These are phyloP conservation scores for Nadsonia fulvescens DNA, from an alignment of 805 yeast species.

Conservation along the genomic window DNA sequence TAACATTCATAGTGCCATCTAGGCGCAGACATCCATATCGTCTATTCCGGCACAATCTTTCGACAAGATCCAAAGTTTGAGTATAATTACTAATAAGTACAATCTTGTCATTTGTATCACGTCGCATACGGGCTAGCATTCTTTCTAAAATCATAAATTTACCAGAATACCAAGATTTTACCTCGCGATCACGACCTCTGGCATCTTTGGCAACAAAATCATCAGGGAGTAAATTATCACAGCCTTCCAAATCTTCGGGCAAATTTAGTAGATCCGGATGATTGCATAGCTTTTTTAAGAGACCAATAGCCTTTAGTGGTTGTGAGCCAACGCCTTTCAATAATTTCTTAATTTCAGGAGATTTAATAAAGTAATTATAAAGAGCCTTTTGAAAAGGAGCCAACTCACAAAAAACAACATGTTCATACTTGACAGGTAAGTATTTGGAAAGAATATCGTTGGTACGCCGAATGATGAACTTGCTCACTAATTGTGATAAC, in stretches of 20 bases:
- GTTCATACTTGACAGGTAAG: slow-evolving; percentile 89
- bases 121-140: slow-evolving; percentile 56
- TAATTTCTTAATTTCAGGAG: slow-evolving; percentile 56
- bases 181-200: slow-evolving; percentile 38
- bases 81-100: slow-evolving; percentile 91
- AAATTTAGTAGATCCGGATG: slow-evolving; percentile 77
- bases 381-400: slow-evolving; percentile 58
- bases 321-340: slow-evolving; percentile 44
- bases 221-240: slow-evolving; percentile 42
- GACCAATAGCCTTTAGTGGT: slow-evolving; percentile 77
- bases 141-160: slow-evolving; percentile 74
- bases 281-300: slow-evolving; percentile 77
- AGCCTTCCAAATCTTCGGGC: slow-evolving; percentile 62
- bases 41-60: slow-evolving; percentile 58
- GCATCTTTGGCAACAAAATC: slow-evolving; percentile 36
- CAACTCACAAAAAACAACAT: slow-evolving; percentile 80
- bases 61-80: slow-evolving; percentile 81
- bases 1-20: slow-evolving; percentile 85
- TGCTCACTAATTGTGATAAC: slow-evolving; percentile 59
- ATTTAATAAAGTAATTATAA: slow-evolving; percentile 56
- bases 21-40: slow-evolving; percentile 65
- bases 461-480: slow-evolving; percentile 84
- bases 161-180: slow-evolving; percentile 72
- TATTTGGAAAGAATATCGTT: slow-evolving; percentile 89
- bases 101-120: slow-evolving; percentile 83